phyloP scores from a whole-genome alignment of 2,329 filamentous ascomycete species.

The Pseudogymnoascus sp. region DNA sequence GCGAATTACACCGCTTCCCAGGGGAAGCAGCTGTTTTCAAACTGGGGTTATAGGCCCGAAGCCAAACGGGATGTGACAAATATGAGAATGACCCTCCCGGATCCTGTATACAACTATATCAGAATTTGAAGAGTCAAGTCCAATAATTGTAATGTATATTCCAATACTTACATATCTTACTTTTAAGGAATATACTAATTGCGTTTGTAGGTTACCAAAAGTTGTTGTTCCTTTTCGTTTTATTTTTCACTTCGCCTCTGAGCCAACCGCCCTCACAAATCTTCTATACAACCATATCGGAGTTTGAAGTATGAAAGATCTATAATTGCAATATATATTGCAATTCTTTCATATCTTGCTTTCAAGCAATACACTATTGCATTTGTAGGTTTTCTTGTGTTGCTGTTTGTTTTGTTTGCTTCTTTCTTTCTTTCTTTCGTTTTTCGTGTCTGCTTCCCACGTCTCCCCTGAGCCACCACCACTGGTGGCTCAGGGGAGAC shows the following conservation, averaged over 20 bases:
- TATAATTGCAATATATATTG: background rate
- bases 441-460: background rate
- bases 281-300: background rate
- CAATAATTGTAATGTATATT: background rate
- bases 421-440: background rate
- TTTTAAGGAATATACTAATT: background rate
- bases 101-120: background rate
- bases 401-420: background rate
- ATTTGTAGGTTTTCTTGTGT: background rate
- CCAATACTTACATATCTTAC: background rate
- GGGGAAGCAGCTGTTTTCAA: background rate
- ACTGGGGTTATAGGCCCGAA: background rate
- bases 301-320: background rate
- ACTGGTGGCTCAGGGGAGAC: background rate
- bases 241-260: background rate
- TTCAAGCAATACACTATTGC: no score
- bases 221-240: background rate
- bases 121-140: background rate
- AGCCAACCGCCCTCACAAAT: background rate
- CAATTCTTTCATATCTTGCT: background rate
- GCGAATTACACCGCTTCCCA: background rate
- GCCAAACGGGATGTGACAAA: background rate
- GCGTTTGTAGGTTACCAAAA: background rate
- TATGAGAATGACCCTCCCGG: background rate
- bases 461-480: background rate